Percentiles rank a stretch among this genome's conserved stretches.
These are phyloP conservation scores for Mycena venus DNA, from an alignment of 768 basidiomycete species.

Conservation along the genomic window DNA sequence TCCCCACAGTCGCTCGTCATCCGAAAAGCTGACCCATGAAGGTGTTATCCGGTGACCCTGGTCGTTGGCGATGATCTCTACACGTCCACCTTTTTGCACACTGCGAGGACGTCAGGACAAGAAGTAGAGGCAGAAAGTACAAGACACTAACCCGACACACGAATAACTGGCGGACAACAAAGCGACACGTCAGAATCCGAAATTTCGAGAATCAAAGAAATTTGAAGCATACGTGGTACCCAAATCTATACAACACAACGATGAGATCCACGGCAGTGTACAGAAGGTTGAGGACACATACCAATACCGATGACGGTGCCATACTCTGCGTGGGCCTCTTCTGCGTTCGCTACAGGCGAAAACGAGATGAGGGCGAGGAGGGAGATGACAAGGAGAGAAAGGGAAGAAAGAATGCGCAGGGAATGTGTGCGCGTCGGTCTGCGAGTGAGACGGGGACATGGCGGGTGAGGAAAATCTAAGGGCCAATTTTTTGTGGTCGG, in stretches of 20 bases:
- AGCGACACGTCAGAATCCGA: conserved; percentile 40
- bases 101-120: conserved; percentile 49
- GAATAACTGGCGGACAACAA: conserved; percentile 75
- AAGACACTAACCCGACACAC: conserved; percentile 86
- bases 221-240: conserved; percentile 81
- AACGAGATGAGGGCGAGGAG: conserved; percentile 81
- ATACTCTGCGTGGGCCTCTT: conserved; percentile 80
- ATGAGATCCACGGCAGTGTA: conserved; percentile 6
- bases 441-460: conserved; percentile 54
- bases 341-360: conserved; percentile 74
- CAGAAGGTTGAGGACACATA: conserved; percentile 49
- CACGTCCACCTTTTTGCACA: conserved; percentile 87
- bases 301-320: conserved; percentile 96
- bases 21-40: conserved; percentile 87
- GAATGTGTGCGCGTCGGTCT: conserved; percentile 72
- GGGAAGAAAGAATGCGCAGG: conserved; percentile 66
- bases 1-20: conserved; percentile 80
- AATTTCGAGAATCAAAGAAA: not conserved
- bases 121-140: not conserved
- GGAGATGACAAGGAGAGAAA: conserved; percentile 72
- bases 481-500: not conserved
- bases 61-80: conserved; percentile 92
- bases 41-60: conserved; percentile 92
- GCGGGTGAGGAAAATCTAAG: conserved; percentile 36
- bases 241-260: conserved; percentile 68